Base-by-base conservation (phyloP, 306 rosid genomes). In the Mimosa pudica region DNA sequence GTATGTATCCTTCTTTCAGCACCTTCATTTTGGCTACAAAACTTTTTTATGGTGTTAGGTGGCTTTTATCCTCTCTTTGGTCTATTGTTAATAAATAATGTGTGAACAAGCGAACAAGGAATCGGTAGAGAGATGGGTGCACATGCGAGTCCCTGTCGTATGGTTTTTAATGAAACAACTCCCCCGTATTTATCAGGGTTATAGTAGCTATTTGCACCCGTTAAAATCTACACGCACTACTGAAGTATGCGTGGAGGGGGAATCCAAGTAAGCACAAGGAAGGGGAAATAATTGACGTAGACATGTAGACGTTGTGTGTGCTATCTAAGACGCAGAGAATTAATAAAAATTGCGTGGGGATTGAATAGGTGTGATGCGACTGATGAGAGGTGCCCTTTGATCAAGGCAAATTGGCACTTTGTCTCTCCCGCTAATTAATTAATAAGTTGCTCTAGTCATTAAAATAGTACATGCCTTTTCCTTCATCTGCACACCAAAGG, bases 401-500 rank as follows among this genome's bases (percentile, higher is more conserved):
- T 67, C 2, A 75, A 60, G 76, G 46, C 38, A 61, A 71, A 61
- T 64, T 38, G 20, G 69, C 54, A 70, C 38, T 46, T 10, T n/a
- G 64, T 71, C 52, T 38, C 6, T 71, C 71, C n/a, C 16, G 2
- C 58, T 4, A 52, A 52, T 52, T 41, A 49, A 42, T 52, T 74
- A 38, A 3, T 5, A 38, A 38, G 42, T 38, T 38, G 42, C 42
- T 38, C 42, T 3, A 38, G 0, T 38, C 42, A 38, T 2, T 48
- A 11, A 10, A 10, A 11, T 48, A 48, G 30, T 48, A 4, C 52
- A 48, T 2, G 11, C 11, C 52, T 48, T 48, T 48, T 80, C 52
- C 85, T 77, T 84, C 20, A 9, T 58, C n/a, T 61, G 20, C 75
- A 80, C 58, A 13, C 74, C 58, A 62, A 35, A 55, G 46, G 33